Percentiles rank a stretch among this genome's conserved stretches.
Conservation (phyloP, 1,284 basidiomycete genomes). For the Termitomyces sp. region DNA sequence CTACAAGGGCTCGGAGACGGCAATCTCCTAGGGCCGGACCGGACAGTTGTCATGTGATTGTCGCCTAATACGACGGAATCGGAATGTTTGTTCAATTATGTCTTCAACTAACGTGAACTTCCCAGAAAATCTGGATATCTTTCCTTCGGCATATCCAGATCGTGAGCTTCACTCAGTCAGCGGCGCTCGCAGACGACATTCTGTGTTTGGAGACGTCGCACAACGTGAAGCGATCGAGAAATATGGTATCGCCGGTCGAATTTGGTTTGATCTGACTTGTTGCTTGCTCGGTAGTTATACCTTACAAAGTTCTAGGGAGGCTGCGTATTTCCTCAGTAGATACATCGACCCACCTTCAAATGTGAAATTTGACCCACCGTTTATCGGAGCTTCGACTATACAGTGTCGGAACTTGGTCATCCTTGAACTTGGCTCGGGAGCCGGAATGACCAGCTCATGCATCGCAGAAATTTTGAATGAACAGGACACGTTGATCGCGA, state of each 20-base stretch:
- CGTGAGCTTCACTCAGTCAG: background rate
- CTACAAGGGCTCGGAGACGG: background rate
- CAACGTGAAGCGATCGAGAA: conserved; percentile 57
- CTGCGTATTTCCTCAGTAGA: conserved; percentile 53
- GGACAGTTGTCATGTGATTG: conserved; percentile 11
- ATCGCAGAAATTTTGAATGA: conserved; percentile 32
- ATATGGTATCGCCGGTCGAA: conserved; percentile 73
- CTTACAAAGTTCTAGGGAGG: conserved; percentile 51
- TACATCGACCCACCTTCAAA: conserved; percentile 44
- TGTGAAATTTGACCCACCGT: conserved; percentile 57
- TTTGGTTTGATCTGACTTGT: conserved; percentile 47
- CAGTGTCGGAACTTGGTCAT: conserved; percentile 25
- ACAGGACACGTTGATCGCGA: conserved; percentile 48
- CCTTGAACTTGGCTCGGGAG: conserved; percentile 71
- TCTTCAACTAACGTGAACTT: conserved; percentile 30
- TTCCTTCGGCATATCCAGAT: conserved; percentile 24
- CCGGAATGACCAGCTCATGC: conserved; percentile 54
- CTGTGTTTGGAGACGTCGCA: conserved; percentile 37
- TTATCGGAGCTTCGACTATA: conserved; percentile 21
- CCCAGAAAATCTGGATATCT: conserved; percentile 35
- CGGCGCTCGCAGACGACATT: conserved; percentile 7
- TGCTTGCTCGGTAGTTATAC: background rate
- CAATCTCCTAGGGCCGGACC: conserved; percentile 14
- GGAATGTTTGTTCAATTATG: background rate
- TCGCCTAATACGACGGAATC: background rate